These are phyloP conservation scores for Backusella westeae DNA, from an alignment of 192 early-diverging fungal species.

Conservation along the genomic window DNA sequence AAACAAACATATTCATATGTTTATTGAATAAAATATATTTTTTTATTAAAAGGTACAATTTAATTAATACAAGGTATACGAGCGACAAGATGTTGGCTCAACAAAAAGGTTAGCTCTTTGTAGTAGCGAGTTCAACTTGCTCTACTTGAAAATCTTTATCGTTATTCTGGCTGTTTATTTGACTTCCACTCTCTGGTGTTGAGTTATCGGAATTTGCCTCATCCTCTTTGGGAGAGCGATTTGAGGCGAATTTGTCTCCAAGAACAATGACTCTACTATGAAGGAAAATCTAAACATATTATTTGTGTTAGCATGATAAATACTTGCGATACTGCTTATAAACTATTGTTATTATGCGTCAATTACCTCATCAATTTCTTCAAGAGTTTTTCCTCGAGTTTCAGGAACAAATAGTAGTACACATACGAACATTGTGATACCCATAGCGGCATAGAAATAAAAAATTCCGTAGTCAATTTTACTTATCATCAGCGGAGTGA, in stretches of 20 bases:
- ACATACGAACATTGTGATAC: background rate
- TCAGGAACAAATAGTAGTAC: background rate
- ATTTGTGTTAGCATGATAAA: background rate
- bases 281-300: background rate
- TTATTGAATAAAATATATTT: background rate
- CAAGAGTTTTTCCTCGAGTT: conserved; percentile 2
- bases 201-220: background rate
- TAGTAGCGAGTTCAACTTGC: background rate
- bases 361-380: conserved; percentile 12
- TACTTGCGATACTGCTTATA: too few species aligned
- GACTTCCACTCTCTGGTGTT: background rate
- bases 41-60: background rate
- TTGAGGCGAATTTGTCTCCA: background rate
- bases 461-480: background rate
- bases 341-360: too few species aligned
- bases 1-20: background rate
- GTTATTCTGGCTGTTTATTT: background rate
- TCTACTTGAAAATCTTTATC: background rate
- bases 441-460: background rate
- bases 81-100: background rate
- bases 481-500: background rate
- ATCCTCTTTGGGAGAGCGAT: background rate
- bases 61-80: background rate
- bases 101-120: background rate
- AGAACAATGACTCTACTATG: conserved; percentile 1